Evolutionary conservation across 2,329 filamentous ascomycete genomes (phyloP).

Genomic region (Keithomyces neogunnii): DNA sequence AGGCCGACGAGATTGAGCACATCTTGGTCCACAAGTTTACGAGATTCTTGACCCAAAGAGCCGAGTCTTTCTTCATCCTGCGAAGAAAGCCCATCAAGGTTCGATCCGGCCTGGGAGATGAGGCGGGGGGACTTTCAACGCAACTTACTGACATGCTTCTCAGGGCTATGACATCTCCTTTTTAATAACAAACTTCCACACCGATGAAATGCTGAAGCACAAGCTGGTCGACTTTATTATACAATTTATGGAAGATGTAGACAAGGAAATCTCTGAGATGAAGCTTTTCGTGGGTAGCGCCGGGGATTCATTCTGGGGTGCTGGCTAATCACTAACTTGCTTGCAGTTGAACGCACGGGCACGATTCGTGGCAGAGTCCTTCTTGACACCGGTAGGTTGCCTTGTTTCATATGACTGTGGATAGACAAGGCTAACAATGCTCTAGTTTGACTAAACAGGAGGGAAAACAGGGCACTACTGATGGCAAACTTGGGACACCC

Average conservation of each 20-base stretch:
- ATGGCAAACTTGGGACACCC: not conserved
- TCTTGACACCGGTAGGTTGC: slow-evolving; percentile 72
- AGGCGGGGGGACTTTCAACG: not conserved
- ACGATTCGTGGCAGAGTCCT: slow-evolving; percentile 96
- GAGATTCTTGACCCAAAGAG: slow-evolving; percentile 88
- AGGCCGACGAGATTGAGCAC: slow-evolving; percentile 97
- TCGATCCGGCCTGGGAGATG: slow-evolving; percentile 14
- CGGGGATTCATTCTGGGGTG: not conserved
- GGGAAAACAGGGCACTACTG: not conserved
- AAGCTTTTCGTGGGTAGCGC: slow-evolving; percentile 84
- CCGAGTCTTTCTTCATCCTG: slow-evolving; percentile 94
- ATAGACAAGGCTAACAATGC: slow-evolving; percentile 4
- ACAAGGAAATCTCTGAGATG: slow-evolving; percentile 99
- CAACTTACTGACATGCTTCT: slow-evolving; percentile 15
- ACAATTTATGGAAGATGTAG: slow-evolving; percentile 99
- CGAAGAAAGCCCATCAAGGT: slow-evolving; percentile 93
- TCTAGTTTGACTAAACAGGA: slow-evolving; percentile 22
- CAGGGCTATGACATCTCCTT: slow-evolving; percentile 98
- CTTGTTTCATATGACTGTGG: not conserved
- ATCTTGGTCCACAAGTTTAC: slow-evolving; percentile 99
- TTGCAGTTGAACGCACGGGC: slow-evolving; percentile 84
- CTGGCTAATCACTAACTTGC: slow-evolving; percentile 10
- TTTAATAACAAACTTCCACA: slow-evolving; percentile 97
- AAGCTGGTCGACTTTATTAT: slow-evolving; percentile 99
- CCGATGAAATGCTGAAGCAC: slow-evolving; percentile 97